Evolutionary conservation across 2,329 filamentous ascomycete species (phyloP).

Genomic region (Nigrospora osmanthi): DNA sequence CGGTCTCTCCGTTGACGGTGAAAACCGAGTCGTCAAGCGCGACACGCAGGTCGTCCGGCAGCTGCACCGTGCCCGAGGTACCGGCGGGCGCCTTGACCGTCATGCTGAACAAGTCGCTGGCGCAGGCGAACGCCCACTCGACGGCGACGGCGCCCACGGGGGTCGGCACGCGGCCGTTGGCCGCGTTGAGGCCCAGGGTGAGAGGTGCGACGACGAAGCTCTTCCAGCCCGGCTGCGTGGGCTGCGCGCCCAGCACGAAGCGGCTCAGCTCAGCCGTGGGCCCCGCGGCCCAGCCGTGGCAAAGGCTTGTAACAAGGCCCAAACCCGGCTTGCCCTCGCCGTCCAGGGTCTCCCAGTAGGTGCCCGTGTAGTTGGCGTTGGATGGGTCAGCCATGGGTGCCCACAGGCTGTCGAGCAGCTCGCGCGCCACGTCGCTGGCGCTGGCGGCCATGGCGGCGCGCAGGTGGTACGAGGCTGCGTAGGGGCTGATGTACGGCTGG

Average conservation of each 20-base stretch:
- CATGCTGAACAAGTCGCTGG: slow-evolving; percentile 1
- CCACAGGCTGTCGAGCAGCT: slow-evolving; percentile 13
- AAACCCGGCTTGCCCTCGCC: slow-evolving; percentile 15
- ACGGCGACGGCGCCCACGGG: neutral
- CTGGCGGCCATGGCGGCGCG: slow-evolving; percentile 15
- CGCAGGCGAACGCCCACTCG: neutral
- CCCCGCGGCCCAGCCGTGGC: slow-evolving; percentile 24
- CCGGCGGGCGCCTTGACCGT: slow-evolving; percentile 1
- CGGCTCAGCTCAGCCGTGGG: slow-evolving; percentile 22
- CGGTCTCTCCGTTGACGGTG: neutral
- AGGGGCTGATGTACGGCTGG: slow-evolving; percentile 7
- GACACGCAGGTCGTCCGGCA: neutral
- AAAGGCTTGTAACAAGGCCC: slow-evolving; percentile 18
- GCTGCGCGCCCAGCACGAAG: slow-evolving; percentile 17
- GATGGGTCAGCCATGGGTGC: slow-evolving; percentile 16
- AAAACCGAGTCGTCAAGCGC: neutral
- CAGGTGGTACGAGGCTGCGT: slow-evolving; percentile 20
- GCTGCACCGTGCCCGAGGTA: neutral
- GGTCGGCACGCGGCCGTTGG: neutral
- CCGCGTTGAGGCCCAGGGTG: slow-evolving; percentile 11
- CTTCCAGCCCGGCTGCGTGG: slow-evolving; percentile 12
- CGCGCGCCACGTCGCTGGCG: slow-evolving; percentile 3
- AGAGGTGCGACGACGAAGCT: slow-evolving; percentile 10
- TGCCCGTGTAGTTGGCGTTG: slow-evolving; percentile 18
- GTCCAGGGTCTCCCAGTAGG: slow-evolving; percentile 21